phyloP scores from a whole-genome alignment of 2,329 filamentous ascomycete species.

The Ampelomyces quisqualis region DNA sequence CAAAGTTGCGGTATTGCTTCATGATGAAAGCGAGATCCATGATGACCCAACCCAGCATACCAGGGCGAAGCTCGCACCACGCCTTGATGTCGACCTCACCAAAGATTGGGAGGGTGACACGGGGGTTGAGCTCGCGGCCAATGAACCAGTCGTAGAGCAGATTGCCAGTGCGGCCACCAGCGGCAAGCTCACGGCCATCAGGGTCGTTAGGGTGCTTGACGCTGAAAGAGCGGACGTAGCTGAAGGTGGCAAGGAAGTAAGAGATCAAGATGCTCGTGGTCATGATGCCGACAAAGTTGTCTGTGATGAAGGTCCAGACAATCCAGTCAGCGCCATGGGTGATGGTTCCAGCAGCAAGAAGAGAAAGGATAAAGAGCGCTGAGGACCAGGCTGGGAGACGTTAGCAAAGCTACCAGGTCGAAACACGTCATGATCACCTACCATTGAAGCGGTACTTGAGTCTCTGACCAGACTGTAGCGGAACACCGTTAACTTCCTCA shows the following conservation, averaged over 20 bases:
- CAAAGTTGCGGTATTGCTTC: constrained; percentile 83
- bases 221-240: constrained; percentile 79
- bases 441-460: constrained; percentile 76
- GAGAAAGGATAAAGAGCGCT: constrained; percentile 70
- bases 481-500: constrained; percentile 67
- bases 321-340: constrained; percentile 77
- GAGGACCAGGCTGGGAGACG: constrained; percentile 66
- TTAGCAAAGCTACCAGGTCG: constrained; percentile 15
- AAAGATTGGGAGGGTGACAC: constrained; percentile 73
- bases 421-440: constrained; percentile 28
- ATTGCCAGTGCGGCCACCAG: constrained; percentile 80
- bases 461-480: constrained; percentile 68
- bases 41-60: constrained; percentile 85
- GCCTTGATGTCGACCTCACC: constrained; percentile 88
- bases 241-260: constrained; percentile 69
- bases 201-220: constrained; percentile 71
- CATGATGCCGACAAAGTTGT: constrained; percentile 84
- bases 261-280: constrained; percentile 80
- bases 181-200: constrained; percentile 73
- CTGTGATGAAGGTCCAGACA: constrained; percentile 89
- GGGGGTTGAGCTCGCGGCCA: constrained; percentile 90
- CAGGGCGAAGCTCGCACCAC: constrained; percentile 88
- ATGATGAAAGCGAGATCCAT: constrained; percentile 82
- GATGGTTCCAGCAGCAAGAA: constrained; percentile 71
- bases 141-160: constrained; percentile 96